Conservation (phyloP, 495 filamentous ascomycete species). For the Thozetella sp. region DNA sequence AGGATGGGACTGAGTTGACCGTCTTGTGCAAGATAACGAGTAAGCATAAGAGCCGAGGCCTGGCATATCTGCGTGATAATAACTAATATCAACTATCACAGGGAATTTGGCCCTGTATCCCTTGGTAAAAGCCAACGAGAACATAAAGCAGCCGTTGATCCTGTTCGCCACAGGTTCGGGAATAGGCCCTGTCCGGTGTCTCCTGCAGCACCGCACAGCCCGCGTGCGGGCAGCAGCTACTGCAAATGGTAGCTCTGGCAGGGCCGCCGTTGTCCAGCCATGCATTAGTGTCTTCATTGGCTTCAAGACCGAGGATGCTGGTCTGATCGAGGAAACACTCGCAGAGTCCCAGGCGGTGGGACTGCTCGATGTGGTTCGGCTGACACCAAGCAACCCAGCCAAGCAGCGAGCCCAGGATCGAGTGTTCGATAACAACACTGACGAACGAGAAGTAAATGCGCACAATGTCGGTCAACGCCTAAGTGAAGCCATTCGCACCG, state of each 20-base stretch:
- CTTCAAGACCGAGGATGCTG: constrained; percentile 2
- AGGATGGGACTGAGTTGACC: not conserved
- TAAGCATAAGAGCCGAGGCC: not conserved
- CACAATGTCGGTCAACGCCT: not conserved
- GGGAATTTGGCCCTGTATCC: not conserved
- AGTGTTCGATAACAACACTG: not conserved
- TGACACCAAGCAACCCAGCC: constrained; percentile 1
- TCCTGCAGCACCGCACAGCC: constrained; percentile 1
- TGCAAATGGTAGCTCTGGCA: not conserved
- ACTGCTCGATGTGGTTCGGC: not conserved
- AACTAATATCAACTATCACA: not conserved
- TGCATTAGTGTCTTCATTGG: constrained; percentile 1
- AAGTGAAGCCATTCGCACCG: not conserved
- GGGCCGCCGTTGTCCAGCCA: not conserved
- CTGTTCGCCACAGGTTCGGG: constrained; percentile 1
- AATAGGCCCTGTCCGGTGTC: not conserved
- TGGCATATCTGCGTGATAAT: not conserved
- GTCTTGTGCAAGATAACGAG: not conserved
- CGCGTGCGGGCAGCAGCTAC: not conserved
- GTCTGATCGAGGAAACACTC: not conserved
- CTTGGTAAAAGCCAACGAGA: not conserved
- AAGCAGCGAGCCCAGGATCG: not conserved
- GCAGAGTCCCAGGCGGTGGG: not conserved
- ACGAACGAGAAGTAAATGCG: not conserved
- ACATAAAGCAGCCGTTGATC: not conserved